Percentiles rank a stretch among this genome's conserved stretches.
Conservation (phyloP, 805 yeast genomes). For the Saccharomyces paradoxus region DNA sequence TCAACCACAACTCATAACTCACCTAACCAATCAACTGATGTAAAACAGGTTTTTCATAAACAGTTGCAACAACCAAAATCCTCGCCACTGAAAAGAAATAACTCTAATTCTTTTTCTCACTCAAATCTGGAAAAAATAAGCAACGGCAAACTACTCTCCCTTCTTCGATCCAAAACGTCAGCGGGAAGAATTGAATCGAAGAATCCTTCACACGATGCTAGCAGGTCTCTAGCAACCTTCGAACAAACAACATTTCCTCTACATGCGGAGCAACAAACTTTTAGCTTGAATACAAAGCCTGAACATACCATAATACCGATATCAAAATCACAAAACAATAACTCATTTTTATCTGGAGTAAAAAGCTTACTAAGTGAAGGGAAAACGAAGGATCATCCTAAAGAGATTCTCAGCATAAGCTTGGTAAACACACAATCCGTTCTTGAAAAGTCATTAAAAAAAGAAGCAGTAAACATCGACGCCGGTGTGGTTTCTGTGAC, state of each 20-base stretch:
- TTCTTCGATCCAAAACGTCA: conserved; percentile 9
- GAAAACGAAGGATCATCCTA: neutral
- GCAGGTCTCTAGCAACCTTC: neutral
- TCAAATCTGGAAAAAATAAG: neutral
- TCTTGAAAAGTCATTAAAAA: neutral
- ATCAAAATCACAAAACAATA: neutral
- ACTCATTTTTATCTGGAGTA: neutral
- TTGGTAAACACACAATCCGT: neutral
- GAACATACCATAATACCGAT: neutral
- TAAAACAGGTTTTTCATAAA: neutral
- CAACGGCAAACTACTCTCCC: conserved; percentile 3
- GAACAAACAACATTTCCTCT: neutral
- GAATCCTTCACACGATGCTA: neutral
- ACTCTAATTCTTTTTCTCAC: neutral
- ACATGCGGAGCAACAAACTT: neutral
- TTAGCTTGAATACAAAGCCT: neutral
- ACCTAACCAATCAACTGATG: neutral
- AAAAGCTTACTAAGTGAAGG: neutral
- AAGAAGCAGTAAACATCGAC: no score
- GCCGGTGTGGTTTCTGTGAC: neutral
- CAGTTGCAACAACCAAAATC: neutral
- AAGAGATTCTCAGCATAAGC: neutral
- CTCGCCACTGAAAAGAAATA: neutral
- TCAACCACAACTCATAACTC: neutral
- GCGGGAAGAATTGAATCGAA: conserved; percentile 2